A percentile compares a stretch with the other conserved stretches of the same genome.
phyloP scores from a whole-genome alignment of 2,329 filamentous ascomycete genomes.

The Epichloe sibirici region DNA sequence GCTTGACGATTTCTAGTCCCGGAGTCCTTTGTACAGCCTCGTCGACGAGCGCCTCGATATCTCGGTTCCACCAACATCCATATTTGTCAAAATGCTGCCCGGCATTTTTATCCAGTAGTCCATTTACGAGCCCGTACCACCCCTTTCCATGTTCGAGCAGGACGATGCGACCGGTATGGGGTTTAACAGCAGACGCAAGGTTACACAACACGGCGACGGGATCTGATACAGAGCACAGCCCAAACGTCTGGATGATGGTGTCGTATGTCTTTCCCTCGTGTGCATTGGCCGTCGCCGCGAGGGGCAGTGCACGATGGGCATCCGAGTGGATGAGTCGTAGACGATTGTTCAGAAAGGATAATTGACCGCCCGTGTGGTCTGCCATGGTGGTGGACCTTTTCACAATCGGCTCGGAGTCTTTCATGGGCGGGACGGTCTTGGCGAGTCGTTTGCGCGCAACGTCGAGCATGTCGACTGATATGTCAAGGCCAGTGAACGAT shows the following conservation, averaged over 20 bases:
- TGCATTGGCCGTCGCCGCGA: conserved; percentile 15
- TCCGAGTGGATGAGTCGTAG: conserved; percentile 38
- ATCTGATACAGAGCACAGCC: conserved; percentile 49
- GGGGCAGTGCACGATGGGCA: conserved; percentile 31
- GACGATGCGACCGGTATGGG: conserved; percentile 45
- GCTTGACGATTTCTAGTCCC: conserved; percentile 42
- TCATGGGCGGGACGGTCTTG: conserved; percentile 28
- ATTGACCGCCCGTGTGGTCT: conserved; percentile 23
- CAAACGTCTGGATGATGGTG: conserved; percentile 52
- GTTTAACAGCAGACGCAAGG: conserved; percentile 39
- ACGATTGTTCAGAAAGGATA: conserved; percentile 27
- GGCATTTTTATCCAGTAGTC: conserved; percentile 42
- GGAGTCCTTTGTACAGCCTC: conserved; percentile 35
- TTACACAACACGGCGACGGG: conserved; percentile 40
- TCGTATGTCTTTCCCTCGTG: conserved; percentile 34
- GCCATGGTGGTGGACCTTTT: conserved; percentile 21
- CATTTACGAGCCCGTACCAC: conserved; percentile 41
- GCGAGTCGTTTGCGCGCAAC: conserved; percentile 42
- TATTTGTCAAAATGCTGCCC: conserved; percentile 44
- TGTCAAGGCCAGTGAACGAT: conserved; percentile 51
- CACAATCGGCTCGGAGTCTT: conserved; percentile 19
- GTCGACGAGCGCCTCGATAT: conserved; percentile 42
- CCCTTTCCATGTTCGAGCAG: conserved; percentile 52
- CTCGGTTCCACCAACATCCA: conserved; percentile 59
- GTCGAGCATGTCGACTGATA: conserved; percentile 47